Base-by-base conservation (phyloP, 192 early-diverging fungal species). In the Coemansia furcata region DNA sequence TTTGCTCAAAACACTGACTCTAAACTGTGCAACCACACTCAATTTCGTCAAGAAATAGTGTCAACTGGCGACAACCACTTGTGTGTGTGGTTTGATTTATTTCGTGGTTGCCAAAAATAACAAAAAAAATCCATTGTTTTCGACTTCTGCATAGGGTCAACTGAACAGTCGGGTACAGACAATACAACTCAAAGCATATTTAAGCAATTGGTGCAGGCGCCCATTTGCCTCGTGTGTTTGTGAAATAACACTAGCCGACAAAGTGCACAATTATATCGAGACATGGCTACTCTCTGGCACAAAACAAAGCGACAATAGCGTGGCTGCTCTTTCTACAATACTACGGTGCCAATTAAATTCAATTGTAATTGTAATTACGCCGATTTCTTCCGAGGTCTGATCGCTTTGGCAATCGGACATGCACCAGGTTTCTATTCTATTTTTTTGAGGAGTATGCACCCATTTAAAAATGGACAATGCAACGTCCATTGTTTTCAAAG, bases 71-170 rank as follows among this genome's bases (percentile, higher is more conserved):
- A 32, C 54, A 35, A 6, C 32, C 6, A 15, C 6, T 32, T 33
- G 54, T n/a, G 43, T 19, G n/a, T 9, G 46, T 47, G 46, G 19
- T 23, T 19, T 6, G 46, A 47, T 47, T n/a, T 57, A 2, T 57
- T 54, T 54, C 32, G 50, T 17, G 50, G 5, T 54, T 54, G 50
- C 29, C 29, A 32, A 57, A 17, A 9, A 0, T 2, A 26, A 26
- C 23, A 26, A 26, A 26, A 26, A 14, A 57, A 35, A 57, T 32
- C 54, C 54, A 32, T 57, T 57, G 54, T 57, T 57, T 30, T 30
- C 6, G 15, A 33, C 54, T 57, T 57, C 54, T 57, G 54, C 54
- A 57, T 57, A 57, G 30, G 54, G 30, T 33, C 54, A 57, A 57
- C 54, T 57, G 54, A 57, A 30, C 54, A 17, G 54, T 30, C 54